Percentiles rank a stretch among this genome's conserved stretches.
These are phyloP conservation scores for Exophiala bonariae DNA, from an alignment of 2,329 filamentous ascomycete genomes.

Conservation along the genomic window DNA sequence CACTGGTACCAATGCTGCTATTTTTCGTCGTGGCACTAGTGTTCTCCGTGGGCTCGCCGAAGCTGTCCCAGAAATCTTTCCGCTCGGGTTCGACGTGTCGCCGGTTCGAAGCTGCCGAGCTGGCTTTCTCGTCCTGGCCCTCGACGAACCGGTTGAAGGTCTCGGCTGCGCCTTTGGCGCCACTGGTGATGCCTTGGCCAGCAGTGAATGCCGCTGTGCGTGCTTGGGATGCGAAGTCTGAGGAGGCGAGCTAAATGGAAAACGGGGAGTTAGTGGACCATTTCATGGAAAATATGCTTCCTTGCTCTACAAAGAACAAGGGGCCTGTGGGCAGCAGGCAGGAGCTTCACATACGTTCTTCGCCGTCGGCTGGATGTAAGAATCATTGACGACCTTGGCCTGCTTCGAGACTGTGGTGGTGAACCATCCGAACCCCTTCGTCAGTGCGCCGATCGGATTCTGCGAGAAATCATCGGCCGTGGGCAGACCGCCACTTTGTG, in stretches of 20 bases:
- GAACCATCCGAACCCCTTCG: conserved; percentile 94
- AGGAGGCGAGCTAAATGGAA: conserved; percentile 67
- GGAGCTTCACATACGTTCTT: conserved; percentile 64
- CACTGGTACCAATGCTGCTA: conserved; percentile 61
- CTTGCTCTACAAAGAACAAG: no score
- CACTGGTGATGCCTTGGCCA: conserved; percentile 63
- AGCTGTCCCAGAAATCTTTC: conserved; percentile 90
- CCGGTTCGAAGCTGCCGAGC: conserved; percentile 27
- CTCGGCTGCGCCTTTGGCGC: conserved; percentile 73
- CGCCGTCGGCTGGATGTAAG: conserved; percentile 89
- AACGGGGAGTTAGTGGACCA: no score
- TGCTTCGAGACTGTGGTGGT: conserved; percentile 83
- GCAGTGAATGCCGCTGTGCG: conserved; percentile 55
- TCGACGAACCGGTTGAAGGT: conserved; percentile 87
- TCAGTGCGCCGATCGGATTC: conserved; percentile 84
- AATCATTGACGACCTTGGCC: conserved; percentile 86
- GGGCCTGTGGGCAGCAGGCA: no score
- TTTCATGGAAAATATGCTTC: no score
- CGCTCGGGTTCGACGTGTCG: conserved; percentile 60
- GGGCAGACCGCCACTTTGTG: conserved; percentile 51
- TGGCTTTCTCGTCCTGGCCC: conserved; percentile 53
- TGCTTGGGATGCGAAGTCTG: conserved; percentile 73
- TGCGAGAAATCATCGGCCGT: conserved; percentile 85
- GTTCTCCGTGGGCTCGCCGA: conserved; percentile 41
- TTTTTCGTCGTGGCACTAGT: conserved; percentile 18